Conservation (phyloP, 495 filamentous ascomycete genomes). For the Aspergillus olivimuriae region DNA sequence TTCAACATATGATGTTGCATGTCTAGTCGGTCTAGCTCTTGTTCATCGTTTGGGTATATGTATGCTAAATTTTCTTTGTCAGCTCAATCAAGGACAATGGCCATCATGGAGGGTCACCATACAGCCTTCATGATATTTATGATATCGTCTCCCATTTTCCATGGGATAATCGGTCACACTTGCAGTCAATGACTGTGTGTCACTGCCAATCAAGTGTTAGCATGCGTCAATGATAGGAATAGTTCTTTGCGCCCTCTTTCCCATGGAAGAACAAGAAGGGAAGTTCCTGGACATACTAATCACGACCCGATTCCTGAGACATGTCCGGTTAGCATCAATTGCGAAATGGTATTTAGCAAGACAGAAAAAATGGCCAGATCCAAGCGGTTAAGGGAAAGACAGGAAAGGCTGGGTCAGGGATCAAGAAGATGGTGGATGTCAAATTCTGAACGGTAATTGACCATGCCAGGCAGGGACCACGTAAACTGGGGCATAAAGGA, state of each 20-base stretch:
- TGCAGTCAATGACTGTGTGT: conserved; percentile 44
- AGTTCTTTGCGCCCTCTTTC: background rate
- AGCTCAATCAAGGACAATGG: background rate
- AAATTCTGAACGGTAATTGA: background rate
- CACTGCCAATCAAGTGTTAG: conserved; percentile 18
- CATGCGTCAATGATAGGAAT: background rate
- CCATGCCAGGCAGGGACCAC: background rate
- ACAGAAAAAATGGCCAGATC: background rate
- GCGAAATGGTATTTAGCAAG: background rate
- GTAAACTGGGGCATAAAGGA: conserved; percentile 1
- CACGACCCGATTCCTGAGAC: conserved; percentile 15
- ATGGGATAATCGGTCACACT: conserved; percentile 46
- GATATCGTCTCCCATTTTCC: conserved; percentile 52
- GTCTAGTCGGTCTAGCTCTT: conserved; percentile 49
- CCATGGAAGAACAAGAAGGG: background rate
- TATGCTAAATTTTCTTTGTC: conserved; percentile 34
- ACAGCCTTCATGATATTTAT: conserved; percentile 52
- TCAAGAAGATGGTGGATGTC: no score
- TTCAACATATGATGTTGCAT: conserved; percentile 57
- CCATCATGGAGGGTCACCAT: conserved; percentile 12
- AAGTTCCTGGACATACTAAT: conserved; percentile 14
- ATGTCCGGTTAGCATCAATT: conserved; percentile 20
- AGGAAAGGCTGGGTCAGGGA: background rate
- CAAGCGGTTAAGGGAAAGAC: background rate
- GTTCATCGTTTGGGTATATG: conserved; percentile 52